phyloP scores from a whole-genome alignment of 257 asterid species.

The Primulina eburnea region DNA sequence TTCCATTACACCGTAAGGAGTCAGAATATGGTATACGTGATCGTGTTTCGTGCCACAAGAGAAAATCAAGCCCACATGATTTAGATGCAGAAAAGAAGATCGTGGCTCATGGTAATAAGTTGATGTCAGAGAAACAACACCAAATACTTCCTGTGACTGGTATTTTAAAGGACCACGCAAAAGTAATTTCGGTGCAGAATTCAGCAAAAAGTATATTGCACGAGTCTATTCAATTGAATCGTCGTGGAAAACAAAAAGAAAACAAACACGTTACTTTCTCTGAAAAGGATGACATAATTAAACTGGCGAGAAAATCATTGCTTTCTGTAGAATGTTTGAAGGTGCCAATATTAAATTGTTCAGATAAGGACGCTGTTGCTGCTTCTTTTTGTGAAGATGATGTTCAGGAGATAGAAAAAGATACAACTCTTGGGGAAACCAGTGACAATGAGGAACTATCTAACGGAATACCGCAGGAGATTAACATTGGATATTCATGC shows the following conservation, averaged over 20 bases:
- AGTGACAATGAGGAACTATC: constrained; percentile 30
- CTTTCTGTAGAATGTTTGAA: constrained; percentile 23
- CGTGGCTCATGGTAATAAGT: constrained; percentile 25
- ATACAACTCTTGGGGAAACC: constrained; percentile 23
- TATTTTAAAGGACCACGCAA: constrained; percentile 31
- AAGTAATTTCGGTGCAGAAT: constrained; percentile 23
- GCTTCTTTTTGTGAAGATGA: constrained; percentile 19
- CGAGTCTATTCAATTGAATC: constrained; percentile 27
- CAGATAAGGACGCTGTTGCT: constrained; percentile 24
- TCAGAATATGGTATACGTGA: constrained; percentile 21
- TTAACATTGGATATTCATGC: constrained; percentile 26
- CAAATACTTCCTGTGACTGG: constrained; percentile 32
- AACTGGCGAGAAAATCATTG: constrained; percentile 23
- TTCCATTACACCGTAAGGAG: constrained; percentile 31
- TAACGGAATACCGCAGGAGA: constrained; percentile 28
- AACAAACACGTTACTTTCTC: constrained; percentile 45
- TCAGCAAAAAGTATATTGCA: constrained; percentile 25
- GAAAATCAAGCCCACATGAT: constrained; percentile 30
- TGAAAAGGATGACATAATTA: constrained; percentile 32
- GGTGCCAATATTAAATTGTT: constrained; percentile 12
- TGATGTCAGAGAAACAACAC: constrained; percentile 28
- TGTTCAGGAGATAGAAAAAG: constrained; percentile 20
- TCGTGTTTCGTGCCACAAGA: constrained; percentile 24
- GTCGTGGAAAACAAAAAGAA: constrained; percentile 23
- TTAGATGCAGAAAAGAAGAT: constrained; percentile 30